Evolutionary conservation across 345 rosid genomes (phyloP).

Genomic region (Tarenaya hassleriana): DNA sequence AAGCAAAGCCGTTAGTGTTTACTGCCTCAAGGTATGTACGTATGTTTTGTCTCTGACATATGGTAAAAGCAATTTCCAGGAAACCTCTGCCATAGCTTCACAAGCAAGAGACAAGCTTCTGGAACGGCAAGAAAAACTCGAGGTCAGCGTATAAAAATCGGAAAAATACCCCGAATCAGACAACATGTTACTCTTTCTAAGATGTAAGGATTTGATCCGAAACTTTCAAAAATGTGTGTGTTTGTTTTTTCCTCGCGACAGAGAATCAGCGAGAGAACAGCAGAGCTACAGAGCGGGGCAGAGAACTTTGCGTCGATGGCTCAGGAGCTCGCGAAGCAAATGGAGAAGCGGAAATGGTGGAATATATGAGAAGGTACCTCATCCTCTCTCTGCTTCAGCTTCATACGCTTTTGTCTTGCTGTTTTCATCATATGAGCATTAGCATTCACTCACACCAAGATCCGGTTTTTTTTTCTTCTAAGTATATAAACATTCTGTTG

Average conservation of each 20-base stretch:
- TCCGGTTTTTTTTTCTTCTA: no score
- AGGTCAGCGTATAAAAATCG: slow-evolving; percentile 34
- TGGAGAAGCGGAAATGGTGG: slow-evolving; percentile 96
- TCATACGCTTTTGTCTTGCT: no score
- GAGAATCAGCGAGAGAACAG: slow-evolving; percentile 56
- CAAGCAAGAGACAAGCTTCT: slow-evolving; percentile 70
- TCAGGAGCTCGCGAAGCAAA: slow-evolving; percentile 63
- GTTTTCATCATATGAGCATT: no score
- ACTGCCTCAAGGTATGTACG: neutral
- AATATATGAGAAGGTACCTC: slow-evolving; percentile 32
- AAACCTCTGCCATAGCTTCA: slow-evolving; percentile 62
- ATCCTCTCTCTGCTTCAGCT: no score
- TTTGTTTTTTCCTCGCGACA: slow-evolving; percentile 24
- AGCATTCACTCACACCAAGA: no score
- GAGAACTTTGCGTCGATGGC: slow-evolving; percentile 74
- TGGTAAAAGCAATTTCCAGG: slow-evolving; percentile 34
- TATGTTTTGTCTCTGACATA: slow-evolving; percentile 26
- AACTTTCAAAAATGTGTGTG: slow-evolving; percentile 14
- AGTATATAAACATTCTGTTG: no score
- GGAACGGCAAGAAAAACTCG: slow-evolving; percentile 71
- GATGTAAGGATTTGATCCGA: slow-evolving; percentile 3
- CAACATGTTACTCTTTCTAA: slow-evolving; percentile 12
- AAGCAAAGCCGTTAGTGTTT: neutral
- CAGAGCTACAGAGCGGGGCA: slow-evolving; percentile 76
- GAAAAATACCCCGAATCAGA: neutral